Percentiles rank a stretch among this genome's conserved stretches.
These are phyloP conservation scores for Prunella vulgaris DNA, from an alignment of 257 asterid species.

Conservation along the genomic window DNA sequence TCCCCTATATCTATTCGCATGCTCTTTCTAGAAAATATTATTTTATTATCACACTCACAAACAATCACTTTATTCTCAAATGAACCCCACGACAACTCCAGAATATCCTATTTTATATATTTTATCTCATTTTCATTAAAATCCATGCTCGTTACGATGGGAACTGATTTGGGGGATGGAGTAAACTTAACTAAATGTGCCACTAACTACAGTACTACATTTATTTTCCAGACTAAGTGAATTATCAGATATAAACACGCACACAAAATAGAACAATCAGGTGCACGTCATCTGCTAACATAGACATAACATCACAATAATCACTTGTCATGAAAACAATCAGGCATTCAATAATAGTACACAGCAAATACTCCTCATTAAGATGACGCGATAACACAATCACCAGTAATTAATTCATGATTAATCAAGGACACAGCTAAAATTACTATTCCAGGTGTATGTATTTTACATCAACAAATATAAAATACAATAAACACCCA, in stretches of 20 bases:
- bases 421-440: not conserved
- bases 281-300: not conserved
- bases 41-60: no score
- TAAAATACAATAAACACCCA: not conserved
- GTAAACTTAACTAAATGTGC: not conserved
- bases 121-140: no score
- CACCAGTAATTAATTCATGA: not conserved
- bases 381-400: not conserved
- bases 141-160: no score
- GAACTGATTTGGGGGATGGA: no score
- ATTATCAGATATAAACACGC: not conserved
- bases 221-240: not conserved
- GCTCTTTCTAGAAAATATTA: no score
- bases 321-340: not conserved
- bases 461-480: conserved; percentile 4
- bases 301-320: not conserved
- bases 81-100: no score
- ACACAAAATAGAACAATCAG: not conserved
- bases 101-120: no score
- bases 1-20: no score
- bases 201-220: not conserved
- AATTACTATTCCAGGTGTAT: not conserved
- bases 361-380: not conserved
- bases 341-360: not conserved
- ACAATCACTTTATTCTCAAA: no score